phyloP scores from a whole-genome alignment of 148 eudicot species.

The Dianthus caryophyllus region DNA sequence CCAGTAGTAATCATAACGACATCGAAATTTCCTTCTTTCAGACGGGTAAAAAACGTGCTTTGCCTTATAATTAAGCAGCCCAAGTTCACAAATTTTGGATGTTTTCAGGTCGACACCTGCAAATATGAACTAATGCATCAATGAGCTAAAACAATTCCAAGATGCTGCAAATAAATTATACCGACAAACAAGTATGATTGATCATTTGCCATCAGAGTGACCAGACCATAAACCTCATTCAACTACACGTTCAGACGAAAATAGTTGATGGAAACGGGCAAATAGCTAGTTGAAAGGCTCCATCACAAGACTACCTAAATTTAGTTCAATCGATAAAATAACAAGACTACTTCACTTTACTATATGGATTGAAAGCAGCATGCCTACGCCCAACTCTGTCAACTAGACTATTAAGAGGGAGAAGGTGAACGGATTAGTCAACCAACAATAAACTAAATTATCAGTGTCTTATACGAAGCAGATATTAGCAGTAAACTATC shows the following conservation, averaged over 20 bases:
- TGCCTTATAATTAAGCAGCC: conserved; percentile 86
- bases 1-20: conserved; percentile 98
- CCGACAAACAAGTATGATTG: neutral
- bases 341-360: too few relatives aligned
- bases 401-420: neutral
- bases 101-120: conserved; percentile 93
- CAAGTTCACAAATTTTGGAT: conserved; percentile 92
- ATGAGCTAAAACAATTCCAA: conserved; percentile 12
- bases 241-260: conserved; percentile 3
- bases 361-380: neutral
- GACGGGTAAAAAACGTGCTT: conserved; percentile 82
- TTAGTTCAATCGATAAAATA: too few relatives aligned
- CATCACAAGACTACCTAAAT: too few relatives aligned
- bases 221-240: neutral
- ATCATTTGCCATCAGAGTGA: neutral
- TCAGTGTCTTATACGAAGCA: too few relatives aligned
- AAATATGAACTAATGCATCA: conserved; percentile 20
- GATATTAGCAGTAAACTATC: neutral
- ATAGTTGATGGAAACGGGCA: neutral
- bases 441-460: too few relatives aligned
- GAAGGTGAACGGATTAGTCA: too few relatives aligned
- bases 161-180: conserved; percentile 5
- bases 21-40: conserved; percentile 76
- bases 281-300: too few relatives aligned
- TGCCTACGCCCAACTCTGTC: neutral